phyloP scores from a whole-genome alignment of 2,329 filamentous ascomycete genomes.

The Cladobotryum protrusum region DNA sequence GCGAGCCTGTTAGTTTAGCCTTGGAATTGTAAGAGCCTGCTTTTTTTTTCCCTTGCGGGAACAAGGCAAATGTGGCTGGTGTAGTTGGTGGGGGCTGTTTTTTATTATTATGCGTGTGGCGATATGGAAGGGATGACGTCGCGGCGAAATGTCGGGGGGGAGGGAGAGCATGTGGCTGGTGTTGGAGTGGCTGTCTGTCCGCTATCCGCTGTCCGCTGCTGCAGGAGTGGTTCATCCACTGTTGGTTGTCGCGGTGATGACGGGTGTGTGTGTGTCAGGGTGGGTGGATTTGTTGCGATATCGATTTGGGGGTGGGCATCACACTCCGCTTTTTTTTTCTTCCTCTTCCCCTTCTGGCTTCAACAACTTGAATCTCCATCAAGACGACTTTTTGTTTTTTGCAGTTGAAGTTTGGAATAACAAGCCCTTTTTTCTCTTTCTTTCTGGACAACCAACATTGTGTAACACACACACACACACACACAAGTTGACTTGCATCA shows the following conservation, averaged over 20 bases:
- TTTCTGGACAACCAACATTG: no score
- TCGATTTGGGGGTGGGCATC: background rate
- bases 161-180: background rate
- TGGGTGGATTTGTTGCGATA: background rate
- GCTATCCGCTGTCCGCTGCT: no score
- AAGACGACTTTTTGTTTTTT: background rate
- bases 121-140: background rate
- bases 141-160: background rate
- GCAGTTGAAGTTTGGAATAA: background rate
- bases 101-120: no score
- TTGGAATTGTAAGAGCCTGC: background rate
- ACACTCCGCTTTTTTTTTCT: background rate
- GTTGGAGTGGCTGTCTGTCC: background rate
- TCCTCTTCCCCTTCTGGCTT: no score
- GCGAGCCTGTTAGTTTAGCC: background rate
- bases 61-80: conserved; percentile 7
- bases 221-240: background rate
- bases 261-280: no score
- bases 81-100: background rate
- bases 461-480: background rate
- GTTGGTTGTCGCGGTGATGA: background rate
- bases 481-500: background rate
- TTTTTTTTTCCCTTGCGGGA: no score
- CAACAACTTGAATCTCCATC: background rate
- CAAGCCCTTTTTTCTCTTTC: background rate